Conservation (phyloP, 108 stramenopile genomes). For the Epithemia pelagica region DNA sequence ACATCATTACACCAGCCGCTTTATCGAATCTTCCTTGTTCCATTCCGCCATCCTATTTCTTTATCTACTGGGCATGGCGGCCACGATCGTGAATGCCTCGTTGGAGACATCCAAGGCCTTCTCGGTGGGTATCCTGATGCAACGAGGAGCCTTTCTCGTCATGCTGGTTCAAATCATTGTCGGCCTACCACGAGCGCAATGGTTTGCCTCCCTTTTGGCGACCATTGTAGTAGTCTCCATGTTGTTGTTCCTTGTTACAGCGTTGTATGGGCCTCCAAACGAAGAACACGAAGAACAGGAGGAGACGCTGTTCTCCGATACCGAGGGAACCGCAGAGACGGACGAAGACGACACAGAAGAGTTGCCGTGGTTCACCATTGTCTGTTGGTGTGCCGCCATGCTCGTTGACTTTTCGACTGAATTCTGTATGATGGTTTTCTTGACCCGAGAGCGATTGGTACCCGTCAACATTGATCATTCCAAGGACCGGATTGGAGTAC, state of each 20-base stretch:
- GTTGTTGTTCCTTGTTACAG: background rate
- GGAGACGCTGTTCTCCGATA: background rate
- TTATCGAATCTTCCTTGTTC: constrained; percentile 7
- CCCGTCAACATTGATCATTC: constrained; percentile 12
- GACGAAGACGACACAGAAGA: background rate
- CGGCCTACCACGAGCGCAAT: background rate
- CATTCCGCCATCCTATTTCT: constrained; percentile 5
- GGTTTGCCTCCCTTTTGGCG: background rate
- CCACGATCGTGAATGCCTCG: constrained; percentile 6
- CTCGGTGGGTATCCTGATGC: background rate
- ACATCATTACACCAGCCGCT: constrained; percentile 16
- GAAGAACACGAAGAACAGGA: background rate
- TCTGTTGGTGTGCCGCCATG: background rate
- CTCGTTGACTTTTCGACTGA: constrained; percentile 1
- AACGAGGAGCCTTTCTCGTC: constrained; percentile 5
- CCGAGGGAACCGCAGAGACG: background rate
- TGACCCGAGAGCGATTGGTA: background rate
- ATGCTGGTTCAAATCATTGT: background rate
- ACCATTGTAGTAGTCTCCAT: background rate
- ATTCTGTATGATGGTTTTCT: background rate
- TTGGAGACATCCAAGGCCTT: background rate
- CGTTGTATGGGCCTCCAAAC: background rate
- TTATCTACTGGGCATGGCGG: constrained; percentile 7
- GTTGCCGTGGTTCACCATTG: background rate
- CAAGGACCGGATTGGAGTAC: constrained; percentile 8